Percentiles rank a stretch among this genome's conserved stretches.
Evolutionary conservation across 2,329 filamentous ascomycete species (phyloP).

Genomic region (Phyllosticta capitalensis): DNA sequence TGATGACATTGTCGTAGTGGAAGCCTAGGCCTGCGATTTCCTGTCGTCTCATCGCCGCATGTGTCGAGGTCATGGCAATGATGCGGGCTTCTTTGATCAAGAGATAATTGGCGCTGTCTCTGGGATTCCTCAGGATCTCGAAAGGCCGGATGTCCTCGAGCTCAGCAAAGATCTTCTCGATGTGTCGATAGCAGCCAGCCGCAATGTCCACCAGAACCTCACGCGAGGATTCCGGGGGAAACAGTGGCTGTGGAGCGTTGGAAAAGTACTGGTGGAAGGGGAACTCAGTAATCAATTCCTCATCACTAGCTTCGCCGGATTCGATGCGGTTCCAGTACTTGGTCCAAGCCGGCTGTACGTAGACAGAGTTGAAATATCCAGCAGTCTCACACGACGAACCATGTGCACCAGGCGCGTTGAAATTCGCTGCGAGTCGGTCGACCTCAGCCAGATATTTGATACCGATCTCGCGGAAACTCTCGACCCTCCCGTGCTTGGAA

Average conservation of each 20-base stretch:
- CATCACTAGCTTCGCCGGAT: slow-evolving; percentile 45
- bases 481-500: slow-evolving; percentile 88
- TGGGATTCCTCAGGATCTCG: slow-evolving; percentile 78
- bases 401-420: slow-evolving; percentile 86
- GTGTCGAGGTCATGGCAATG: slow-evolving; percentile 96
- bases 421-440: slow-evolving; percentile 71
- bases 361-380: slow-evolving; percentile 91
- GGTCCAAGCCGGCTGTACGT: slow-evolving; percentile 78
- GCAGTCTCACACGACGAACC: slow-evolving; percentile 94
- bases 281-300: slow-evolving; percentile 63
- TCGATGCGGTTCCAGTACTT: slow-evolving; percentile 64
- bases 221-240: slow-evolving; percentile 56
- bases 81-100: slow-evolving; percentile 94
- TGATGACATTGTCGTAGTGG: slow-evolving; percentile 93
- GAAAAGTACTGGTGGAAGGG: slow-evolving; percentile 85
- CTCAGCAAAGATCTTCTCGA: slow-evolving; percentile 83
- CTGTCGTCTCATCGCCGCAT: slow-evolving; percentile 85
- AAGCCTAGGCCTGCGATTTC: slow-evolving; percentile 91
- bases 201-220: slow-evolving; percentile 66
- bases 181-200: slow-evolving; percentile 77
- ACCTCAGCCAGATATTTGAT: slow-evolving; percentile 72
- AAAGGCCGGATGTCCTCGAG: slow-evolving; percentile 90
- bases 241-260: slow-evolving; percentile 77
- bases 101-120: slow-evolving; percentile 93
- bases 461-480: slow-evolving; percentile 87